Base-by-base conservation (phyloP, 768 basidiomycete genomes). In the Phlegmacium glaucopus region DNA sequence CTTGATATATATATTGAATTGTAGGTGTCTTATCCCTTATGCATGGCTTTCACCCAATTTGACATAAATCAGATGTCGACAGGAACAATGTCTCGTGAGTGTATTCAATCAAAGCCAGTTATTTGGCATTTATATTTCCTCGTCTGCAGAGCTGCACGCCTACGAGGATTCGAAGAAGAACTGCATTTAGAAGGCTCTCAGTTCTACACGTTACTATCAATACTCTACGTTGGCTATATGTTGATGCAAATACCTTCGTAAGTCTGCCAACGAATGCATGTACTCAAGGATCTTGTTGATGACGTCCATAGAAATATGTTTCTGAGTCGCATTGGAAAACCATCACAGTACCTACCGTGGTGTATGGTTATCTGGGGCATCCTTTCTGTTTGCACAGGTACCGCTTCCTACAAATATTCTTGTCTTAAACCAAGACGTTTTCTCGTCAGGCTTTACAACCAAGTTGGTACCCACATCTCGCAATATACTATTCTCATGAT, bases 171-270 rank as follows among this genome's bases (percentile, higher is more conserved):
- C 44, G 83, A 87, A 58, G 67, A 72, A 41, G 87, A 90, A 62
- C 72, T 90, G 26, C 66, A 77, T 32, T 69, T 90, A 13, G 64
- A 76, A 51, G 83, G 71, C 39, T 48, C 40, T 44, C 72, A 89
- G 54, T 90, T 87, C 58, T 75, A 80, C 9, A 82, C 85, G 0
- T 64, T 89, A 12, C 63, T 90, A 35, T 83, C 83, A 35, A 78
- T 85, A 40, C 71, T 89, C 27, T 90, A 87, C 56, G 73, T 87
- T 37, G 74, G 87, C 9, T 89, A 89, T 58, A 85, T 85, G 48
- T 63, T 87, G 32, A 87, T 88, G 86, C 87, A 90, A 61, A 75
- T 90, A 45, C 87, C 87, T 35, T 87, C 83, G 82, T 85, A 56
- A 66, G 82, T 66, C 4, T 27, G 25, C 27, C 46, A 26, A 15